Percentiles rank a stretch among this genome's conserved stretches.
Evolutionary conservation across 2,329 filamentous ascomycete species (phyloP).

Genomic region (Chrysoporthe deuterocubensis): DNA sequence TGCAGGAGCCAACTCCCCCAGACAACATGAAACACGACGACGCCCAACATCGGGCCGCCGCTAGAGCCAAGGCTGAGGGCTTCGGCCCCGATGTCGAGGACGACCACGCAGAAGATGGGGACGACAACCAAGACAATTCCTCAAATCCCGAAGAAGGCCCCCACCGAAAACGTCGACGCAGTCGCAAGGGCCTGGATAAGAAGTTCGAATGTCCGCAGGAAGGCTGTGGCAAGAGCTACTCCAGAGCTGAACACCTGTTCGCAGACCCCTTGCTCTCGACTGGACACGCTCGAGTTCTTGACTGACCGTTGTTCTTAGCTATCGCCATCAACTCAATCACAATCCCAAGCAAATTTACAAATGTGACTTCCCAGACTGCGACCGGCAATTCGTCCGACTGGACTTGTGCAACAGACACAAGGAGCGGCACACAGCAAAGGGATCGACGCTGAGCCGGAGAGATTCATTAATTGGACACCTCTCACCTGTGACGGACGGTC

Average conservation of each 20-base stretch:
- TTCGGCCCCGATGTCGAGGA: constrained; percentile 44
- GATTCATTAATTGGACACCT: constrained; percentile 64
- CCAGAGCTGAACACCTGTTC: constrained; percentile 91
- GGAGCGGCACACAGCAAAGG: constrained; percentile 79
- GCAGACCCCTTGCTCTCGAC: constrained; percentile 36
- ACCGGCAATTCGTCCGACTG: constrained; percentile 87
- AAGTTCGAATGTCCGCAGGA: constrained; percentile 83
- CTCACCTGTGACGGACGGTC: constrained; percentile 48
- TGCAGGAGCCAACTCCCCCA: constrained; percentile 47
- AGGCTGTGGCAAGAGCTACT: constrained; percentile 95
- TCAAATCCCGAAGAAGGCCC: constrained; percentile 57
- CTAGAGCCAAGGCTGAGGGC: constrained; percentile 45
- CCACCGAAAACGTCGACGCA: constrained; percentile 66
- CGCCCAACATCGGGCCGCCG: constrained; percentile 45
- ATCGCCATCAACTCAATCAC: constrained; percentile 95
- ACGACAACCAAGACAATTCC: constrained; percentile 50
- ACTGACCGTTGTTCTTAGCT: constrained; percentile 45
- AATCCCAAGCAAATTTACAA: constrained; percentile 93
- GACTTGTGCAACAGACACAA: constrained; percentile 87
- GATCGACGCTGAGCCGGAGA: constrained; percentile 75
- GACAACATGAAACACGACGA: constrained; percentile 47
- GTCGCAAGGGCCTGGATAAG: constrained; percentile 79
- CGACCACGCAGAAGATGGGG: constrained; percentile 42
- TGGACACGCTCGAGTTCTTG: not conserved
- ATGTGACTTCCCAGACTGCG: constrained; percentile 91